These are phyloP conservation scores for Malassezia cuniculi DNA, from an alignment of 1,284 basidiomycete genomes.

Conservation along the genomic window DNA sequence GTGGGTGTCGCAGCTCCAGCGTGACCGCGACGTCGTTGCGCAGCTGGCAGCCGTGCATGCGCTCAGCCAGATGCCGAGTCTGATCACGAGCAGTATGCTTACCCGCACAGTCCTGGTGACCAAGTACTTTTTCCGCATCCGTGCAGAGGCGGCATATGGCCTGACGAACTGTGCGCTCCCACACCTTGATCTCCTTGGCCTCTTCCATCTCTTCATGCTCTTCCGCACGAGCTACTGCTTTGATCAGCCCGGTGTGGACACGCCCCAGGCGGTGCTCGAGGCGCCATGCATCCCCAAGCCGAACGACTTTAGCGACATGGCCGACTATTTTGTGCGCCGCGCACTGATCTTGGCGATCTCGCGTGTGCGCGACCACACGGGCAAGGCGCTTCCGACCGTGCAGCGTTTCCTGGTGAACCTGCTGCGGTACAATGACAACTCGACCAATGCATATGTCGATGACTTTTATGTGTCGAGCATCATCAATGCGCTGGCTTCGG, in stretches of 20 bases:
- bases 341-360: conserved; percentile 68
- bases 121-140: conserved; percentile 93
- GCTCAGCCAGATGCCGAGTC: conserved; percentile 65
- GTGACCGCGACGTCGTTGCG: conserved; percentile 94
- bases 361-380: conserved; percentile 63
- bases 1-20: conserved; percentile 93
- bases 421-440: conserved; percentile 86
- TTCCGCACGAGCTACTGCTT: conserved; percentile 81
- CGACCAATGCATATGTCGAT: conserved; percentile 79
- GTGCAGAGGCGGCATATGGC: conserved; percentile 81
- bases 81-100: conserved; percentile 77
- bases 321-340: conserved; percentile 90
- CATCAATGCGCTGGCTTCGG: conserved; percentile 67
- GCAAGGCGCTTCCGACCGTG: conserved; percentile 74
- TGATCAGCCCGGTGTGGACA: conserved; percentile 21
- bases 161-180: conserved; percentile 75
- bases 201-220: conserved; percentile 90
- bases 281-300: conserved; percentile 72
- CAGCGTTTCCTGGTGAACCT: conserved; percentile 80
- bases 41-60: conserved; percentile 40
- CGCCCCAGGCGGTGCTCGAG: conserved; percentile 20
- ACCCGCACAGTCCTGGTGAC: conserved; percentile 85
- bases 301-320: conserved; percentile 80
- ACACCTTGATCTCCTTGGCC: conserved; percentile 67
- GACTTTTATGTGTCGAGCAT: conserved; percentile 78